Percentiles rank a stretch among this genome's conserved stretches.
Evolutionary conservation across 2,329 filamentous ascomycete species (phyloP).

Genomic region (Saccharata proteae): DNA sequence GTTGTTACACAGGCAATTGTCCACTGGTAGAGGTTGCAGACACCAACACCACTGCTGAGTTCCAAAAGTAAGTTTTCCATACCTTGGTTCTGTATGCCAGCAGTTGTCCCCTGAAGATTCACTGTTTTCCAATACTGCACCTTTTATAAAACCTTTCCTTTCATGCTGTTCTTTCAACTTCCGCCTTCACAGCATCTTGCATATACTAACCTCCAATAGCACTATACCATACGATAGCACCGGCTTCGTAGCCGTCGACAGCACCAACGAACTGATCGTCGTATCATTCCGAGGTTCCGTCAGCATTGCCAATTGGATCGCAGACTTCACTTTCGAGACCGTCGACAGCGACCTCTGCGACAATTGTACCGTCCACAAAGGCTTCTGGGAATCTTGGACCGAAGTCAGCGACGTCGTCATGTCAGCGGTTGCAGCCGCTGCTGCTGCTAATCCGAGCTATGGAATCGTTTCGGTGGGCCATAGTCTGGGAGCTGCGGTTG

Average conservation of each 20-base stretch:
- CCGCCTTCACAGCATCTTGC: no score
- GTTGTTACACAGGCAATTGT: conserved; percentile 3
- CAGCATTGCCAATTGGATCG: conserved; percentile 50
- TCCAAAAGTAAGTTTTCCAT: conserved; percentile 23
- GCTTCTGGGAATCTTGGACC: conserved; percentile 48
- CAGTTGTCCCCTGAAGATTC: neutral
- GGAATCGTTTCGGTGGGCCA: conserved; percentile 50
- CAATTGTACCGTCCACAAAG: conserved; percentile 42
- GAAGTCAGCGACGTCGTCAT: conserved; percentile 38
- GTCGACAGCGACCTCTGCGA: conserved; percentile 28
- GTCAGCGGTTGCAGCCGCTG: conserved; percentile 34
- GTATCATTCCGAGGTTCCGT: conserved; percentile 47
- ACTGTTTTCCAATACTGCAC: neutral
- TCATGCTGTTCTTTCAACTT: conserved; percentile 13
- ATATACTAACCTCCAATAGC: conserved; percentile 8
- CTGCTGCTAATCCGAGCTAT: conserved; percentile 38
- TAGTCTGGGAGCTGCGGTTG: conserved; percentile 55
- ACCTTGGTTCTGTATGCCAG: neutral
- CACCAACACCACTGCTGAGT: conserved; percentile 23
- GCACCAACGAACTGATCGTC: conserved; percentile 42
- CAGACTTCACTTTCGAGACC: conserved; percentile 37
- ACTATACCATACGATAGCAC: conserved; percentile 24
- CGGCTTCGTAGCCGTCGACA: conserved; percentile 35
- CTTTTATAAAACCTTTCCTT: conserved; percentile 1
- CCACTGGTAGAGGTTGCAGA: conserved; percentile 16